Evolutionary conservation across 441 rosid genomes (phyloP).

Genomic region (Manihot esculenta): DNA sequence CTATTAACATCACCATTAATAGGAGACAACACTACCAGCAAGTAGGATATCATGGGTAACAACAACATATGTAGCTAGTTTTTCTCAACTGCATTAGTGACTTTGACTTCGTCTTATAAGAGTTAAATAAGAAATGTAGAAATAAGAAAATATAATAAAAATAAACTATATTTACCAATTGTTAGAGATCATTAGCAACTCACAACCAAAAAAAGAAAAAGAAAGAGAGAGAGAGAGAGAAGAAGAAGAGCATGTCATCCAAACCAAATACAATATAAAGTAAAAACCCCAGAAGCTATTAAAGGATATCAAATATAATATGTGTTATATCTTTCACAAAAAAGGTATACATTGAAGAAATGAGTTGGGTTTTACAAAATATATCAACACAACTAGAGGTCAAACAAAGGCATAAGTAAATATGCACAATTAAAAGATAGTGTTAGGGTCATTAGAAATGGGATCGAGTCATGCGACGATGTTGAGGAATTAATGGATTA

Average conservation of each 20-base stretch:
- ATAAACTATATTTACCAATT: not conserved
- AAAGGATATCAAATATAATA: not conserved
- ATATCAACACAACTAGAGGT: not conserved
- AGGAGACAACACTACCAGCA: too few species aligned
- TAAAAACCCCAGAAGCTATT: not conserved
- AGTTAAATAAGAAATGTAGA: not conserved
- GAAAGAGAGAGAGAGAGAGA: too few species aligned
- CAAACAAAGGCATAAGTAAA: not conserved
- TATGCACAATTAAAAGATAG: not conserved
- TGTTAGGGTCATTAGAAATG: too few species aligned
- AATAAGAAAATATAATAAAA: not conserved
- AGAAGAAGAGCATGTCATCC: not conserved
- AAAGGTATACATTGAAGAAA: not conserved
- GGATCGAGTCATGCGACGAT: too few species aligned
- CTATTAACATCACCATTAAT: too few species aligned
- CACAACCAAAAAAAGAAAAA: not conserved
- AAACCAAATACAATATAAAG: not conserved
- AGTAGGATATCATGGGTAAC: too few species aligned
- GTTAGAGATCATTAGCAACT: not conserved
- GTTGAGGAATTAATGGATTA: too few species aligned
- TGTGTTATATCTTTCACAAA: not conserved
- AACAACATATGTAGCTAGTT: too few species aligned
- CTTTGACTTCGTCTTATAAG: too few species aligned
- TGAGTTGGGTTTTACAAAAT: not conserved
- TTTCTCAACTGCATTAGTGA: too few species aligned